Base-by-base conservation (phyloP, 2,329 filamentous ascomycete species). In the Paecilomyces dactylethromorphus region DNA sequence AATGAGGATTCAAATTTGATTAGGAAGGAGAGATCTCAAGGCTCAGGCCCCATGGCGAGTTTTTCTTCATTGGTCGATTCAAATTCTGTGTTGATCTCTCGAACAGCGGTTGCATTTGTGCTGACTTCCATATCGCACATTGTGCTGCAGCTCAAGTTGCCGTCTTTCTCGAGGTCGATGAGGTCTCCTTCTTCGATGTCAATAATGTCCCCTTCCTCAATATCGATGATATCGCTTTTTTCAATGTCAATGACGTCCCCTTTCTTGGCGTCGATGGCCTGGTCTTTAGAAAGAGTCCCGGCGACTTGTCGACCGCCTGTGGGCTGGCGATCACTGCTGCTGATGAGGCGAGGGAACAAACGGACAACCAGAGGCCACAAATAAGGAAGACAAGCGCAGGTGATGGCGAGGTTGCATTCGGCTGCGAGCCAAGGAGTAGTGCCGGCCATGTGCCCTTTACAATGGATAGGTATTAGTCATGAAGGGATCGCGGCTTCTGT, bases 401-500 rank as follows among this genome's bases (percentile, higher is more conserved):
- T 73, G 39, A 78, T 78, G 33, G 71, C 74, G 50, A 76, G 68
- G 59, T 77, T 77, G 64, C 72, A 71, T 63, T 78, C 75, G 45
- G 75, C 74, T 5, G 75, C 70, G 4, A 74, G 76, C 75, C 75
- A 78, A 61, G 77, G 78, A 65, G 78, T 75, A 33, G 78, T 74
- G 32, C 62, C 68, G 18, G 74, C 69, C 51, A 71, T 72, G 62
- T 62, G 60, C 49, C 63, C 65, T 66, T 51, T 39, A 29, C n/a
- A 49, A 7, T n/a, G n/a, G n/a, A n/a, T n/a, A 15, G 32, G 22
- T 26, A 61, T 57, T 67, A 56, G 56, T 58, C 60, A 18, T 35
- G 51, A 31, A 31, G 8, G 8, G 52, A 55, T 13, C 31, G 11
- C 56, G 31, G 45, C 59, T 45, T 52, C 15, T 12, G 21, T 21